A percentile compares a stretch with the other conserved stretches of the same genome.
Evolutionary conservation across 2,329 filamentous ascomycete species (phyloP).

Genomic region (Fusarium abutilonis): DNA sequence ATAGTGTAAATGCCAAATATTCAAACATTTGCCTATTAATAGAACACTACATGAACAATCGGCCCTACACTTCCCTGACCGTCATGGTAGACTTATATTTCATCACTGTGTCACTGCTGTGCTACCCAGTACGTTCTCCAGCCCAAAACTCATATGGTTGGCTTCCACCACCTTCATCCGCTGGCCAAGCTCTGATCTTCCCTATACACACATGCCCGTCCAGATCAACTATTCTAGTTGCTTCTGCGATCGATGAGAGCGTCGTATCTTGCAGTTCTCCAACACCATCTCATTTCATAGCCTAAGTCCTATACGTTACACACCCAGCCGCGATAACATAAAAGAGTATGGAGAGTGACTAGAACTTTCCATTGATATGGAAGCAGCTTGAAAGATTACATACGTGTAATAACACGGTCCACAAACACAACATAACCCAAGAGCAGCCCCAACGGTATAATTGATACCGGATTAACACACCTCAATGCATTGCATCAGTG

Average conservation of each 20-base stretch:
- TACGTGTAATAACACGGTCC: background rate
- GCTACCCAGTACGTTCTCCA: background rate
- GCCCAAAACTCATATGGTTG: background rate
- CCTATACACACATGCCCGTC: fast-evolving
- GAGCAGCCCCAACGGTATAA: too few species aligned
- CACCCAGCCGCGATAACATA: constrained; percentile 21
- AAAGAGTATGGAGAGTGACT: background rate
- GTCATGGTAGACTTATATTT: background rate
- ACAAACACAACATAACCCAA: background rate
- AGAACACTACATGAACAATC: too few species aligned
- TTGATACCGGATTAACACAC: too few species aligned
- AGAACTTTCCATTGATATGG: constrained; percentile 12
- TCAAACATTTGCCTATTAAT: too few species aligned
- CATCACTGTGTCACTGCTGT: background rate
- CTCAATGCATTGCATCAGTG: too few species aligned
- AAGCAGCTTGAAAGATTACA: constrained; percentile 9
- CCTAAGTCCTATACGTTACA: constrained; percentile 19
- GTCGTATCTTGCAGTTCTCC: constrained; percentile 26
- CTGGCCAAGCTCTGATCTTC: background rate
- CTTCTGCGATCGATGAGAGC: constrained; percentile 21
- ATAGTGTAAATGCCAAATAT: background rate
- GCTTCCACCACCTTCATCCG: background rate
- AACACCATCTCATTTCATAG: constrained; percentile 26
- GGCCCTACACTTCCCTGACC: too few species aligned
- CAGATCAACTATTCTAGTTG: background rate